These are phyloP conservation scores for Botryotinia convoluta DNA, from an alignment of 2,329 filamentous ascomycete genomes.

Conservation along the genomic window DNA sequence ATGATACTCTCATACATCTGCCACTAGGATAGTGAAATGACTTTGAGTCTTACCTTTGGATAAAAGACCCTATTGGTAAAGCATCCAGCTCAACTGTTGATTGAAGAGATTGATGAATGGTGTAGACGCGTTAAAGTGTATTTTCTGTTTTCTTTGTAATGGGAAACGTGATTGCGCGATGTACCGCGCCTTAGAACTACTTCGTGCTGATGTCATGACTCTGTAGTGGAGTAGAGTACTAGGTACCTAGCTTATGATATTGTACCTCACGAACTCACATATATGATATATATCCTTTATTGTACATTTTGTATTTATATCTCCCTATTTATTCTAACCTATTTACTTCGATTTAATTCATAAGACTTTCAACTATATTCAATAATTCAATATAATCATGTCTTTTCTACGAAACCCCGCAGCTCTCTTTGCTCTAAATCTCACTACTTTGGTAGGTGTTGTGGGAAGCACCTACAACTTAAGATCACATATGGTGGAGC, in stretches of 20 bases:
- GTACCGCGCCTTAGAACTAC: not conserved
- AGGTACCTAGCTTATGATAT: not conserved
- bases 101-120: not conserved
- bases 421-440: conserved; percentile 21
- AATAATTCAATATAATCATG: conserved; percentile 15
- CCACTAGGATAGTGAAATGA: not conserved
- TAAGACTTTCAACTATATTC: not conserved
- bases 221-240: not conserved
- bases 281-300: not conserved
- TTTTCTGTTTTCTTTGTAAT: not conserved
- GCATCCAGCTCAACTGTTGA: not conserved
- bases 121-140: not conserved
- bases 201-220: conserved; percentile 6
- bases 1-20: not conserved
- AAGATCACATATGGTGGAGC: conserved; percentile 29
- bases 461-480: conserved; percentile 27
- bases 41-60: not conserved
- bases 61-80: not conserved
- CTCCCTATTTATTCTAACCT: not conserved
- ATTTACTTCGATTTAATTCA: not conserved
- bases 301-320: not conserved
- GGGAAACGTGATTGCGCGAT: conserved; percentile 1
- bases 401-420: conserved; percentile 26
- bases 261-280: not conserved
- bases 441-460: conserved; percentile 25